Base-by-base conservation (phyloP, 73 alveolate species). In the Tetrahymena thermophila region DNA sequence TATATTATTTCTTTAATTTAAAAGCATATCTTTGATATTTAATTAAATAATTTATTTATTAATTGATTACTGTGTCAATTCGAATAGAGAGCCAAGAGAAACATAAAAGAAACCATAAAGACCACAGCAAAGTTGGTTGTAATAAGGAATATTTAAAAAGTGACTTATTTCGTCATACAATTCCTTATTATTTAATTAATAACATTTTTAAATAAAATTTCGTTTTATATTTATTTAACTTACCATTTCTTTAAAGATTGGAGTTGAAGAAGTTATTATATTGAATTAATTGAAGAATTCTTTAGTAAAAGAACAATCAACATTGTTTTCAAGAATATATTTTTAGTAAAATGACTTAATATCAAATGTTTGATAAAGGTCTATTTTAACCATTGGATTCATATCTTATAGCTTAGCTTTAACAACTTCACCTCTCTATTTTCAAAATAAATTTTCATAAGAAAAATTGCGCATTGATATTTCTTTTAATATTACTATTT, bases 101-200 rank as follows among this genome's bases (percentile, higher is more conserved):
- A 89, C 84, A 89, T 95, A 95, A 50, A 95, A 56, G 44, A 50
- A 95, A 8, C 97, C 97, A 85, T 95, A 95, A 23, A 38, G 43
- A 44, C 97, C 97, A 89, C 95, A 95, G 85, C 95, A 95, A 34
- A 95, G 95, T 35, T 85, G 34, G 89, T 95, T 85, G 56, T 95
- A 95, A 85, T 95, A 95, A 42, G 95, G 96, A 31, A 85, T 95
- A 85, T 95, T 95, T 35, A 85, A 34, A 85, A 35, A 40, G 50
- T 93, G 58, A 38, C 95, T 42, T 21, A 95, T 71, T 35, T 95
- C 94, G 35, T 95, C 95, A 31, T 34, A 85, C 19, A 85, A 35
- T 31, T 71, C 89, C 89, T 71, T 19, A 16, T 15, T 10, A 50
- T 50, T 50, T 19, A 50, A 50, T 2, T 1, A 19, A 5, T 5